These are phyloP conservation scores for Apophysomyces trapeziformis DNA, from an alignment of 371 early-diverging fungal genomes.

Conservation along the genomic window DNA sequence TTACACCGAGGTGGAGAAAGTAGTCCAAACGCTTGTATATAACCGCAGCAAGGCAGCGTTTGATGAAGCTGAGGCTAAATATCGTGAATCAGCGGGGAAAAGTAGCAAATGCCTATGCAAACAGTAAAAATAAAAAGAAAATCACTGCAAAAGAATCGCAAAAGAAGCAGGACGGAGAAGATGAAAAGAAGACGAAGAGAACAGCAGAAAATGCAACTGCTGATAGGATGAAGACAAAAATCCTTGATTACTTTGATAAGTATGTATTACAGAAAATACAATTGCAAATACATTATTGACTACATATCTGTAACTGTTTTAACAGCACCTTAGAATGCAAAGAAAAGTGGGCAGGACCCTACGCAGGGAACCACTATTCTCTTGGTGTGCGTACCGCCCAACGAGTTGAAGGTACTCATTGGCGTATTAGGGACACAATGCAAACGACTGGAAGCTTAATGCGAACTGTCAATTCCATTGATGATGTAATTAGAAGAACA, in stretches of 20 bases:
- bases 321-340: slow-evolving; percentile 6
- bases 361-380: not conserved
- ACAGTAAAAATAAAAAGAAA: not conserved
- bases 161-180: not conserved
- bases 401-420: too few species aligned
- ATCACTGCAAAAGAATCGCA: not conserved
- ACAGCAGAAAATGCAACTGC: too few species aligned
- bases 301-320: not conserved
- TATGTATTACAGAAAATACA: not conserved
- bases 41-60: too few species aligned
- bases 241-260: not conserved
- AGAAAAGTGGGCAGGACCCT: slow-evolving; percentile 14
- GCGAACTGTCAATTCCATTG: too few species aligned
- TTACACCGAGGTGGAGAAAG: not conserved
- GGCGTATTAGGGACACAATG: too few species aligned
- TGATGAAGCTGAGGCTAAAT: not conserved
- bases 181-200: not conserved
- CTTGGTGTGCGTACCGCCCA: too few species aligned
- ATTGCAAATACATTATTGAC: not conserved
- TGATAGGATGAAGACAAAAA: too few species aligned
- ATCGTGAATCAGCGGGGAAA: not conserved
- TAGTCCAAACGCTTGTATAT: too few species aligned
- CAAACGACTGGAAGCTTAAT: too few species aligned
- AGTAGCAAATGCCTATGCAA: not conserved
- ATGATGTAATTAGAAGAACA: too few species aligned